Conservation (phyloP, 176 grass and related monocot species). For the bread wheat (Triticum aestivum) region IWGSC_CS_RefSeq_v2.1 NC_057807.1:531836212-531836711, state of each 20-base stretch:
- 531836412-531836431: slow-evolving; percentile 35
- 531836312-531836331: neutral
- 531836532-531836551: neutral
- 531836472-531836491: neutral
- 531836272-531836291: neutral
- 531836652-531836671: no score
- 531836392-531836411: slow-evolving; percentile 34
- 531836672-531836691: no score
- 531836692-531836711: no score
- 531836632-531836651: no score
- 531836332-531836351: neutral
- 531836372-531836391: neutral
- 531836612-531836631: no score
- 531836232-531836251: neutral
- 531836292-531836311: neutral
- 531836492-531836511: neutral
- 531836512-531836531: neutral
- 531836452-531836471: neutral
- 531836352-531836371: neutral
- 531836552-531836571: neutral
- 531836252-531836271: neutral
- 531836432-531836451: slow-evolving; percentile 39
- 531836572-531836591: neutral
- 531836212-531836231: neutral
- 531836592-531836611: neutral